phyloP scores from a whole-genome alignment of 2,329 filamentous ascomycete genomes.

The Harringtonia aguacate region DNA sequence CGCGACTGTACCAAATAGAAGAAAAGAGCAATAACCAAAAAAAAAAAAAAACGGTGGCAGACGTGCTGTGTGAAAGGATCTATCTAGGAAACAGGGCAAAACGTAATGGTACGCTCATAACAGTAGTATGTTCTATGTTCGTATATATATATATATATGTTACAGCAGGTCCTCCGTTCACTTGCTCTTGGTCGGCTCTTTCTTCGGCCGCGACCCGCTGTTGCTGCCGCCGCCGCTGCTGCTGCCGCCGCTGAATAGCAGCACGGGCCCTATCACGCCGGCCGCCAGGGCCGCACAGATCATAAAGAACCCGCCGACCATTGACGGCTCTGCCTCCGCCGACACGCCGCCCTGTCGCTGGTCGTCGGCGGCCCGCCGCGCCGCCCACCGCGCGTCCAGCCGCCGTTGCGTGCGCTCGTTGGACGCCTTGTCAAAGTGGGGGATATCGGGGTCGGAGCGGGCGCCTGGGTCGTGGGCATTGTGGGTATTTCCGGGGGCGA shows the following conservation, averaged over 20 bases:
- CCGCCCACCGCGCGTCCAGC: slow-evolving; percentile 39
- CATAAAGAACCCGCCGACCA: slow-evolving; percentile 35
- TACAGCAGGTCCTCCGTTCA: no score
- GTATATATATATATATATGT: no score
- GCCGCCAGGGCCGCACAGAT: slow-evolving; percentile 35
- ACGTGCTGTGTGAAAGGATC: background rate
- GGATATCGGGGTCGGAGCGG: slow-evolving; percentile 37
- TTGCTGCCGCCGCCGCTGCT: no score
- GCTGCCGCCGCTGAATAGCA: slow-evolving; percentile 25
- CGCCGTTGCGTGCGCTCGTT: slow-evolving; percentile 66
- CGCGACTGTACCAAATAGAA: slow-evolving; percentile 1
- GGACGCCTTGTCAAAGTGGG: slow-evolving; percentile 66
- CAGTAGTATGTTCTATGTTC: background rate
- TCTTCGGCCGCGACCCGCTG: slow-evolving; percentile 16
- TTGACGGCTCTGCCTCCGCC: slow-evolving; percentile 26
- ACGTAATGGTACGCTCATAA: background rate
- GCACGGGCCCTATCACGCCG: slow-evolving; percentile 33
- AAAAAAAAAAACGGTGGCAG: background rate
- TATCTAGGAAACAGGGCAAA: no score
- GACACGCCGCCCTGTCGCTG: slow-evolving; percentile 11
- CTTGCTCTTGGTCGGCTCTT: slow-evolving; percentile 9
- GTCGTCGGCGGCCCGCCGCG: slow-evolving; percentile 19
- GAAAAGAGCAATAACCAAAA: background rate
- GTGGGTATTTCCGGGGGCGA: no score
- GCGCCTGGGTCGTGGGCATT: slow-evolving; percentile 15